Conservation (phyloP, 2,329 filamentous ascomycete species). For the Zasmidium angulare region DNA sequence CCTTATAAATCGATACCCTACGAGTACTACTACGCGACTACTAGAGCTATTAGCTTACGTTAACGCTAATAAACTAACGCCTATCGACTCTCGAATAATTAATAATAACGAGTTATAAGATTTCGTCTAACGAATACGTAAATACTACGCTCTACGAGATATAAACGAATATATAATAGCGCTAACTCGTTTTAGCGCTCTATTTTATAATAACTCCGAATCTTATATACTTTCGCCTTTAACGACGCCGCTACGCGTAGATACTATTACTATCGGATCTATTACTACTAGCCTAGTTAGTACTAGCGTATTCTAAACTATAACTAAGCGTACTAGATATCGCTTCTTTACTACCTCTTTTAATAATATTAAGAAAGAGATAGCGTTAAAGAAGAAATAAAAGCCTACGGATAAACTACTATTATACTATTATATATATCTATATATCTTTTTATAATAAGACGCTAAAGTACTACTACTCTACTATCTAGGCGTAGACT, state of each 20-base stretch:
- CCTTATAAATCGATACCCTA: not conserved
- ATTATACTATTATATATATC: not conserved
- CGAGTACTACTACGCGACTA: not conserved
- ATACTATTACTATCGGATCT: not conserved
- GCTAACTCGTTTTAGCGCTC: not conserved
- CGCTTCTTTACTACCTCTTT: not conserved
- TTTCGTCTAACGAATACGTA: not conserved
- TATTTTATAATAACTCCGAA: not conserved
- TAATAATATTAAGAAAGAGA: not conserved
- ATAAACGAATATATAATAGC: not conserved
- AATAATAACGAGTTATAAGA: not conserved
- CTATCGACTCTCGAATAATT: not conserved
- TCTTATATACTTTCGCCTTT: not conserved
- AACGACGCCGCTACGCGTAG: not conserved
- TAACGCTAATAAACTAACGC: not conserved
- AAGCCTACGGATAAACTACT: not conserved
- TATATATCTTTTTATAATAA: not conserved
- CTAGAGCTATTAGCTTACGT: not conserved
- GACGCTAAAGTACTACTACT: not conserved
- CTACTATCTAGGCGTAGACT: not conserved
- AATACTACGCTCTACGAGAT: not conserved
- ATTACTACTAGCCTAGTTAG: not conserved
- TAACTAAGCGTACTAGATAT: not conserved
- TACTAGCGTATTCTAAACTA: not conserved
- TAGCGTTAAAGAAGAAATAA: not conserved